Conservation (phyloP, 192 early-diverging fungal species). For the Coemansia sp. region DNA sequence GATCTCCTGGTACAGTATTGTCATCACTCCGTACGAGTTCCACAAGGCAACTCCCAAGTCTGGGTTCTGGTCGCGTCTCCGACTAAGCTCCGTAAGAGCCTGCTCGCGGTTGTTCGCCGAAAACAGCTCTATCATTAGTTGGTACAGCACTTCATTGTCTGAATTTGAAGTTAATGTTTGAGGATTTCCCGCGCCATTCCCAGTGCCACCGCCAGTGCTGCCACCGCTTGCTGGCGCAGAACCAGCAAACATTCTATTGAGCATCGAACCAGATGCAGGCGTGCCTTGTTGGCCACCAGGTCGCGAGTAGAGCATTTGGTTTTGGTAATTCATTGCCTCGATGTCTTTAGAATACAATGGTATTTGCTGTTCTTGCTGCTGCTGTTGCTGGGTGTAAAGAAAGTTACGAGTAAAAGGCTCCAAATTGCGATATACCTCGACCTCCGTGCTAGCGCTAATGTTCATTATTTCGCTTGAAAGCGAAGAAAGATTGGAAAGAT, state of each 20-base stretch:
- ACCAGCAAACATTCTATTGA: slow-evolving; percentile 11
- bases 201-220: slow-evolving; percentile 2
- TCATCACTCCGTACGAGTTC: slow-evolving; percentile 97
- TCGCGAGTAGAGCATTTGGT: slow-evolving; percentile 37
- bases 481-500: slow-evolving; percentile 1
- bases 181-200: background rate
- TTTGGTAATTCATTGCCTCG: slow-evolving; percentile 35
- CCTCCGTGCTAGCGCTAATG: slow-evolving; percentile 11
- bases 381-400: slow-evolving; percentile 34
- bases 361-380: slow-evolving; percentile 26
- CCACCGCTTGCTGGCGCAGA: background rate
- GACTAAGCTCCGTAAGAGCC: slow-evolving; percentile 89
- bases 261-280: background rate
- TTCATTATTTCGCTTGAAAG: slow-evolving; percentile 30
- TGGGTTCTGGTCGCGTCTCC: slow-evolving; percentile 92
- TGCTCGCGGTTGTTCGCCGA: slow-evolving; percentile 77
- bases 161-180: slow-evolving; percentile 6
- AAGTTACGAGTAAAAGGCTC: background rate
- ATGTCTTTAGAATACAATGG: slow-evolving; percentile 2
- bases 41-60: slow-evolving; percentile 96
- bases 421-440: background rate
- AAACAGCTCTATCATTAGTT: slow-evolving; percentile 84
- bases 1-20: slow-evolving; percentile 94
- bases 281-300: slow-evolving; percentile 12
- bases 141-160: slow-evolving; percentile 82